Percentiles rank a stretch among this genome's conserved stretches.
Conservation (phyloP, 306 rosid species). For the Leucaena leucocephala region DNA sequence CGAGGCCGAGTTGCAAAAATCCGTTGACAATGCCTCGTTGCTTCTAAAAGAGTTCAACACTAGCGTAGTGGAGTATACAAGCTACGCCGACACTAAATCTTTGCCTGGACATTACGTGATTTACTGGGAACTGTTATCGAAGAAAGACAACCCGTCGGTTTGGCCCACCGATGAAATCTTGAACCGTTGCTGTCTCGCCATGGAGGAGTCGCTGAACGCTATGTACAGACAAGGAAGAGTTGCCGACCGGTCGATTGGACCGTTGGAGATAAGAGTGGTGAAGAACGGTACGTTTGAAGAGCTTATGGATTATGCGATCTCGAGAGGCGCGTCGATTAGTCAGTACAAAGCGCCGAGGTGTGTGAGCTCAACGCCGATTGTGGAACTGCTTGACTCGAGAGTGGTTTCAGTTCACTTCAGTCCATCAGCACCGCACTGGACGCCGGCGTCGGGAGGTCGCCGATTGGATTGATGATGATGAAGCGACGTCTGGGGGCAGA, state of each 20-base stretch:
- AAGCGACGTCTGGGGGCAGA: no score
- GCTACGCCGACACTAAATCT: constrained; percentile 61
- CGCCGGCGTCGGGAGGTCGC: constrained; percentile 51
- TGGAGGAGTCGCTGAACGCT: constrained; percentile 77
- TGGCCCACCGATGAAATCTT: constrained; percentile 45
- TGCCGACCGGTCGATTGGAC: constrained; percentile 70
- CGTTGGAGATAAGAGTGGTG: constrained; percentile 80
- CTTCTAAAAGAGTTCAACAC: constrained; percentile 58
- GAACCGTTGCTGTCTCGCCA: constrained; percentile 54
- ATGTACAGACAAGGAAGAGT: constrained; percentile 80
- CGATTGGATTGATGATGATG: constrained; percentile 24
- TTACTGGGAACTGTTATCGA: constrained; percentile 73
- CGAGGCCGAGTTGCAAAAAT: constrained; percentile 71
- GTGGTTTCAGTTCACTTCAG: constrained; percentile 72
- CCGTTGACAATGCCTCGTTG: constrained; percentile 53
- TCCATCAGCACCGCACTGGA: constrained; percentile 69
- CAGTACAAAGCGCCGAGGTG: constrained; percentile 91
- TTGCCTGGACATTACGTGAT: constrained; percentile 87
- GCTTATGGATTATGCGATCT: constrained; percentile 88
- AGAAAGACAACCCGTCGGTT: constrained; percentile 39
- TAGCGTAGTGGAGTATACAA: constrained; percentile 78
- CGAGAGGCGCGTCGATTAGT: constrained; percentile 83
- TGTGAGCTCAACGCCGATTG: constrained; percentile 69
- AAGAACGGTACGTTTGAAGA: constrained; percentile 86
- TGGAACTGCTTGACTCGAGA: constrained; percentile 70